phyloP scores from a whole-genome alignment of 108 stramenopile species.

The Cyclotella distinguenda region DNA sequence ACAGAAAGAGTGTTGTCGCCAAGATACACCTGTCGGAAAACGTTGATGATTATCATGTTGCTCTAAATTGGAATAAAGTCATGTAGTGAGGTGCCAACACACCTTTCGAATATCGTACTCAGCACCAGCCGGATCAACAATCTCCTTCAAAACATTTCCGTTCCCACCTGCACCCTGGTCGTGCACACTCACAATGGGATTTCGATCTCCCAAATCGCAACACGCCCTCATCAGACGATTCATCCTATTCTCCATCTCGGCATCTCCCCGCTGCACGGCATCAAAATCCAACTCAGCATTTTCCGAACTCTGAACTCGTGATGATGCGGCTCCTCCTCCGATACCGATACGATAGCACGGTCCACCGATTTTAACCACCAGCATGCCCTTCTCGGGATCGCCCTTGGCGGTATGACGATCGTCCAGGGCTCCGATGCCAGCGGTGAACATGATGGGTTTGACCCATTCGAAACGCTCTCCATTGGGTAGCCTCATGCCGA shows the following conservation, averaged over 20 bases:
- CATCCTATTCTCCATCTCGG: conserved; percentile 99
- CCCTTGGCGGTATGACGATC: conserved; percentile 90
- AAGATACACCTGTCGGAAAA: conserved; percentile 54
- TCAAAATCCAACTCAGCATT: conserved; percentile 96
- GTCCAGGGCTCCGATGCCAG: conserved; percentile 96
- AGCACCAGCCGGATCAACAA: conserved; percentile 98
- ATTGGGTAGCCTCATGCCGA: conserved; percentile 92
- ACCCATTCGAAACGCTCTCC: conserved; percentile 97
- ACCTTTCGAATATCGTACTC: conserved; percentile 93
- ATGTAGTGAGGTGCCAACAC: conserved; percentile 11
- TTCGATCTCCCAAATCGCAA: conserved; percentile 92
- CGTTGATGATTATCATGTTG: background rate
- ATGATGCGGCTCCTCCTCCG: conserved; percentile 96
- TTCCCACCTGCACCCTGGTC: conserved; percentile 99
- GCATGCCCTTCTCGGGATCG: conserved; percentile 93
- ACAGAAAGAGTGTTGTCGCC: conserved; percentile 96
- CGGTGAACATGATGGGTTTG: conserved; percentile 99
- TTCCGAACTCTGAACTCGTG: conserved; percentile 82
- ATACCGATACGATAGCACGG: conserved; percentile 98
- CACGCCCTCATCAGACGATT: conserved; percentile 97
- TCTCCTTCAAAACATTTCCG: conserved; percentile 99
- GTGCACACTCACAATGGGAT: conserved; percentile 97
- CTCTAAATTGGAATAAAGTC: background rate
- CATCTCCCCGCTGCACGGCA: conserved; percentile 99
- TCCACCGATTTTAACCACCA: conserved; percentile 97